Evolutionary conservation across 208 protist genomes (phyloP).

Genomic region (Acanthamoeba divionensis): DNA sequence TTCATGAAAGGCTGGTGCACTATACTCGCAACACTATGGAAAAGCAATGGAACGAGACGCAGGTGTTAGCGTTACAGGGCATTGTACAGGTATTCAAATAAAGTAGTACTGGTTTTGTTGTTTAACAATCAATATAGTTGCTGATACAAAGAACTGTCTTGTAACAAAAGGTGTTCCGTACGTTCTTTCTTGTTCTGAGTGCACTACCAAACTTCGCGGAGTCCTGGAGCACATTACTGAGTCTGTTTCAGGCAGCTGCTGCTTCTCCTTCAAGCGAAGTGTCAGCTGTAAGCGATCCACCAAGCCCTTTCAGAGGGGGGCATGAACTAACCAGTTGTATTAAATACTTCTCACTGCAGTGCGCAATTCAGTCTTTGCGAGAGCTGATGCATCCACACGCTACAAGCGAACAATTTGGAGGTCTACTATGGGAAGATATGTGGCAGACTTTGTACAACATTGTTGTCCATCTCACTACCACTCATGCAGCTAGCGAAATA

Average conservation of each 20-base stretch:
- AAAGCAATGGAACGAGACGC: slow-evolving; percentile 55
- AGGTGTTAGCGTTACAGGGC: slow-evolving; percentile 32
- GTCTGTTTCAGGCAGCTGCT: not conserved
- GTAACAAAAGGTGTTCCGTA: slow-evolving; percentile 16
- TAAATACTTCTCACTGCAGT: not conserved
- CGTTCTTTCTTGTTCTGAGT: slow-evolving; percentile 18
- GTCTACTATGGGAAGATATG: slow-evolving; percentile 27
- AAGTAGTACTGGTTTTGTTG: not conserved
- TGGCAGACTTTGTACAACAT: not conserved
- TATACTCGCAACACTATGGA: slow-evolving; percentile 47
- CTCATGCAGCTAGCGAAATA: not conserved
- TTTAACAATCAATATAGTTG: not conserved
- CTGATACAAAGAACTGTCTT: not conserved
- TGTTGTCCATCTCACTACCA: not conserved
- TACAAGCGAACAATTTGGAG: not conserved
- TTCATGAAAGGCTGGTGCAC: slow-evolving; percentile 33
- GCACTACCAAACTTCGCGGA: not conserved
- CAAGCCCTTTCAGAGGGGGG: not conserved
- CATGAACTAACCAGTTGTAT: not conserved
- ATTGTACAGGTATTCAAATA: slow-evolving; percentile 3
- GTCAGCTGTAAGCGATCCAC: not conserved
- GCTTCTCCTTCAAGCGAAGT: slow-evolving; percentile 4
- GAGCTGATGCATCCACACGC: slow-evolving; percentile 33
- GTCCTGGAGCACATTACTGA: not conserved
- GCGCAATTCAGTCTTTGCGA: not conserved